Evolutionary conservation across 441 rosid genomes (phyloP), one percentile per base, ranked within the genome.

Genomic region (Bruguiera hainesii): DNA sequence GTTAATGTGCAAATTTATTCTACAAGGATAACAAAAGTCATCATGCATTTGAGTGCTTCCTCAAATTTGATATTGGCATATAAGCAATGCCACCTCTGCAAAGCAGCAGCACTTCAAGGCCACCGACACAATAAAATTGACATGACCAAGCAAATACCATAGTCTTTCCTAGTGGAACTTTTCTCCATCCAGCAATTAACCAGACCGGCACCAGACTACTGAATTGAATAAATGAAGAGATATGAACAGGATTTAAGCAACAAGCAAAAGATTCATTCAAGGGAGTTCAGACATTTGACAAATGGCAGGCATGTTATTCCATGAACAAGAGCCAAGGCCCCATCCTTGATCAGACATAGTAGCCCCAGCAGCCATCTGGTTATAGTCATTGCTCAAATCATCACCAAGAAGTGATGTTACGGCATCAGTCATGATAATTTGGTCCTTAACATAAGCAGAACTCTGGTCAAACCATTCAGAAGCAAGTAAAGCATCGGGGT

Each of bases 281-380:
- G 91, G 92, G 49, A 86, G 75, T 78, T 90, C 91, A 9, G 82
- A 79, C 79, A 86, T 90, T 73, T 89, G 91, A 82, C 89, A 88
- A 63, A 89, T 89, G 20, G 91, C 79, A 59, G 97, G 97, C 90
- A 90, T 86, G 81, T 81, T 87, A 74, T 86, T 87, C 99, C 98
- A 95, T 19, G 90, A 64, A 73, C 89, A 89, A 59, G 91, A 88
- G 67, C 79, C 77, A 6, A 84, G 71, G 20, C 87, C 89, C 84
- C 84, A 85, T 57, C 75, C 91, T 80, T 83, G 90, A 83, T 80
- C 80, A 9, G 85, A 66, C 9, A 71, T 42, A 19, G 87, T 80
- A 68, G 82, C 64, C 51, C 80, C 96, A 13, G 65, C 70, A 16
- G 83, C 63, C 78, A 82, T 85, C 71, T 83, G 86, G 78, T 73